Evolutionary conservation across 148 eudicot species (phyloP), one percentile per base, ranked within the genome.

Genomic region (Fallopia convolvulus): DNA sequence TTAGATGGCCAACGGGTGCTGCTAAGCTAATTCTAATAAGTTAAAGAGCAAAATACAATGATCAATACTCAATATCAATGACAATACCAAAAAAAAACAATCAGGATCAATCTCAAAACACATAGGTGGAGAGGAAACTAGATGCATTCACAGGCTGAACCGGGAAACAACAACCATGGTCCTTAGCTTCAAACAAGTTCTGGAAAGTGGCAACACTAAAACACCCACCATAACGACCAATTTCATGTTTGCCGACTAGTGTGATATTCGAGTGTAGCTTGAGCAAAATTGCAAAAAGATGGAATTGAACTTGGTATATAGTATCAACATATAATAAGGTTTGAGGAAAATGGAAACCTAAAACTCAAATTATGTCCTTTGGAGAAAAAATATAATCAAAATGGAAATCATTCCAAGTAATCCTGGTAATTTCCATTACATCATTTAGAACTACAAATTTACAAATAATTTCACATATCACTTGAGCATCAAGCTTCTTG

Each of bases 1-100:
- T 79, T 61, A 77, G 61, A n/a, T 60, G 79, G 15, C 70, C 36
- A 61, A 61, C 3, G 6, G 30, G 10, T 61, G 70, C 36, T 61
- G 26, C 65, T 58, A 20, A 55, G 21, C 8, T 20, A 26, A 26
- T 61, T 9, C 39, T 61, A 61, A 58, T 1, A 58, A 5, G 56
- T 14, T 1, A 58, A 58, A 8, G 5, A 50, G 5, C 56, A 50
- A 3, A 56, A 58, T 20, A 58, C 65, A 58, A 9, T 61, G 5
- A 61, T 61, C 70, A 30, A 68, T 36, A 33, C 8, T 61, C 70
- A 30, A 68, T 36, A 33, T 18, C 72, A 15, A 68, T 3, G 44
- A 14, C 42, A 13, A 5, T 15, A 39, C 46, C 6, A 9, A 68
- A 36, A 33, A 14, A 36, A 33, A 5, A 68, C 72, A 33, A 17